Evolutionary conservation across 2,329 filamentous ascomycete genomes (phyloP), one percentile per base, ranked within the genome.

Genomic region (Atkinsonella texensis): DNA sequence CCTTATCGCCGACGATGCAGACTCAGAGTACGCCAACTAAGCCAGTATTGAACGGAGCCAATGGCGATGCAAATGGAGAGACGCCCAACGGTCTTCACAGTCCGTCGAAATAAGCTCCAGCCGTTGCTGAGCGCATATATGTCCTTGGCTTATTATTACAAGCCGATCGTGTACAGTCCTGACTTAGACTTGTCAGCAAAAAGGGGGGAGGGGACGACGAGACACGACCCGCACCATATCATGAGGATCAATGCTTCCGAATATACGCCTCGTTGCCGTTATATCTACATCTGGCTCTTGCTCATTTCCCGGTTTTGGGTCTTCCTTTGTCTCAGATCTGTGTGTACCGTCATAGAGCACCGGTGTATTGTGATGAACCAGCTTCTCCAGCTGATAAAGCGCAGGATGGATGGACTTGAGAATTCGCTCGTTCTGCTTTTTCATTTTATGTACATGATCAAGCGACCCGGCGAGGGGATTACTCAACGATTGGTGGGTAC

Each of bases 1-100:
- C 73, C 52, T 65, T 73, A 28, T 76, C 75, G 9, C 74, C 75
- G 0, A 64, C 63, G 20, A 74, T 71, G 55, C 63, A 68, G 52
- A 57, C 62, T 55, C 63, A 62, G 47, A 53, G 52, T 51, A 57
- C 49, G 51, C 64, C 52, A 52, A 55, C 57, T 20, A 55, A 55
- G 23, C 53, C 56, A 12, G 53, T 57, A n/a, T 53, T 63, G 33
- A 70, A 71, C 50, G 69, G 68, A 31, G 60, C 56, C 9, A 59
- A 54, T 59, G 52, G 59, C 18, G 54, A 57, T 48, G 32, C 55
- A 11, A 61, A 65, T 23, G 59, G 63, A 40, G 56, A 51, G 15
- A 52, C 63, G 39, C 54, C 56, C 46, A 65, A 68, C 51, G 65
- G 65, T 42, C 55, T 62, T 42, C 60, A 66, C 51, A 61, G 61